Evolutionary conservation across 148 eudicot genomes (phyloP), one percentile per base, ranked within the genome.

Genomic region (Cornus suecica): DNA sequence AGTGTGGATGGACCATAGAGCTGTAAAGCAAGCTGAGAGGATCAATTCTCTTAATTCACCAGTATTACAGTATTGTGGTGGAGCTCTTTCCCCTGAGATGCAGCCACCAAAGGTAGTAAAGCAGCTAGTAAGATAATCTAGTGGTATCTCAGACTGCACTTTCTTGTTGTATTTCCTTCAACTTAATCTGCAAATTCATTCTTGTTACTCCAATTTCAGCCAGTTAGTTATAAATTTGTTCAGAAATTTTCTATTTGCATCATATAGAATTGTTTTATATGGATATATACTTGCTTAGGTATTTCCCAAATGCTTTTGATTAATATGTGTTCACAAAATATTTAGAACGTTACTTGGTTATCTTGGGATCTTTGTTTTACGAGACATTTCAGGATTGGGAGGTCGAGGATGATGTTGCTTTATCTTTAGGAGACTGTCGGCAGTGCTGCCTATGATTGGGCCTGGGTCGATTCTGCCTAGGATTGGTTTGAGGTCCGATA

Each of bases 1-100:
- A 56, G 98, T 95, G 60, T 95, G 99, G 99, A 95, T 95, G 99
- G 99, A 95, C 83, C 99, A 95, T 78, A 88, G 99, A 88, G 99
- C 99, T 79, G 97, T 95, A 71, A 88, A 93, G 60, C 99, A 95
- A 90, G 97, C 99, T 73, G 99, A 91, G 84, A 93, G 85, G 84
- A 95, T 95, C 56, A 95, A 95, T 80, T 86, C 93, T 52, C 93
- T 84, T 58, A 85, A 87, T 63, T 91, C 99, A 67, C 92, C 99
- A 23, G 99, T 95, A 10, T 76, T 95, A 86, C 97, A 93, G 66
- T 95, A 93, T 75, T 95, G 98, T 83, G 99, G 98, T 74, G 98
- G 98, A 74, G 84, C 97, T 66, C 88, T 95, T 83, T 95, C 98
- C 66, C 99, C 99, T 69, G 99, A 95, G 77, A 95, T 95, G 99